Base-by-base conservation (phyloP, 495 filamentous ascomycete genomes). In the Trichoderma reesei region DNA sequence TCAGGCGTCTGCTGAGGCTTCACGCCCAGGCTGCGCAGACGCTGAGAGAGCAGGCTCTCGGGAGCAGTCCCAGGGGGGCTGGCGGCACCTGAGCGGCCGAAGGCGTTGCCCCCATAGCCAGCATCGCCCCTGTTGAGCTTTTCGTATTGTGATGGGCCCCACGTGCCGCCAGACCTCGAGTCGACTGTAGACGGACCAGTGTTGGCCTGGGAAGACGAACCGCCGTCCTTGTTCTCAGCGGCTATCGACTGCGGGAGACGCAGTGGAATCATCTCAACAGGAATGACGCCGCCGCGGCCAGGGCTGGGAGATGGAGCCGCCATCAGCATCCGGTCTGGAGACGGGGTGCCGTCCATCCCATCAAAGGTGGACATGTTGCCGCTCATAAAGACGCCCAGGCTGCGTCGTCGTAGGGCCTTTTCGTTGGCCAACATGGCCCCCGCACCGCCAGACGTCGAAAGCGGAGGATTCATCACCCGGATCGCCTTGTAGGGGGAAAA, bases 401-500 rank as follows among this genome's bases (percentile, higher is more conserved):
- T 87, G 62, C 82, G 78, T 68, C 85, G 77, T 66, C 84, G 75
- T 63, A 77, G 80, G 20, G 80, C 78, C 63, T 82, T 84, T 33
- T 89, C 86, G 20, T 78, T 76, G 18, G 78, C 75, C 33, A 83
- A 66, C 51, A 67, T 78, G 33, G 80, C 69, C 48, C 69, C 75
- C 16, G 74, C 69, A 31, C 73, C 73, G 59, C 66, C 71, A 39
- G 48, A 65, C 1, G 68, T 64, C 26, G 70, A 64, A 14, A 62
- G 16, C 10, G 71, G 72, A 61, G 76, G 75, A 54, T 75, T 77
- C 70, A 78, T 78, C 61, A 77, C 75, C 31, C 81, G 73, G 20
- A 78, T 79, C 0, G 90, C 83, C 73, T 90, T 96, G 76, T 96
- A 99, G 13, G 87, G 79, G 65, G 85, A 88, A 70, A 90, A 99